These are phyloP conservation scores for Ganoderma sinense DNA, from an alignment of 1,284 basidiomycete species.

Conservation along the genomic window DNA sequence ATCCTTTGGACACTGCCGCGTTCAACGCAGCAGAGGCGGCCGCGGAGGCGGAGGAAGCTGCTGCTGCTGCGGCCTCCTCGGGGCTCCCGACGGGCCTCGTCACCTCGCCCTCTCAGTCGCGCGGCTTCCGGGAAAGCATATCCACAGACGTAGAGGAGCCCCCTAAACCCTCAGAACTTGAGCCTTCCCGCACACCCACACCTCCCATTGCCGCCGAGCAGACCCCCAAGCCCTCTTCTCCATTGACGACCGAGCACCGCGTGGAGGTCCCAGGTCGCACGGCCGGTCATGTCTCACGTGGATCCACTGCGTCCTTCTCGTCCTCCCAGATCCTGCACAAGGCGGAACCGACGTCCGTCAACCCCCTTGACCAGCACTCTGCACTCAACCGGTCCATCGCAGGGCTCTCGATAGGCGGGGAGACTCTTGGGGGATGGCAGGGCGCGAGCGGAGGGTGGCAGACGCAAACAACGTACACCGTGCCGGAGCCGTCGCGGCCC, in stretches of 20 bases:
- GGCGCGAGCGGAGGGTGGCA: conserved; percentile 56
- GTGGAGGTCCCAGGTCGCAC: conserved; percentile 31
- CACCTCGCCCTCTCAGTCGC: conserved; percentile 19
- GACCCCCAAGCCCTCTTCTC: conserved; percentile 28
- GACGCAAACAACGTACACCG: conserved; percentile 38
- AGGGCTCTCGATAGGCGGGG: conserved; percentile 68
- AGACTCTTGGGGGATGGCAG: conserved; percentile 54
- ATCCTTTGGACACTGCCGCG: conserved; percentile 27
- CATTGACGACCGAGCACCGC: conserved; percentile 26
- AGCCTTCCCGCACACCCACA: conserved; percentile 36
- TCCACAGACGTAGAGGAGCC: conserved; percentile 34
- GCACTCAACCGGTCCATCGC: conserved; percentile 57
- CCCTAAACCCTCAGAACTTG: conserved; percentile 35
- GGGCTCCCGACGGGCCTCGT: conserved; percentile 8
- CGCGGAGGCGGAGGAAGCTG: conserved; percentile 31
- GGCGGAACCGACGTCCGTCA: conserved; percentile 47
- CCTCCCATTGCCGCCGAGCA: conserved; percentile 17
- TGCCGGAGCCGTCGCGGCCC: conserved; percentile 24
- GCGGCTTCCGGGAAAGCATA: conserved; percentile 43
- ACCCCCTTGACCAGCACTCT: conserved; percentile 59
- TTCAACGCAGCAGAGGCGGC: conserved; percentile 31
- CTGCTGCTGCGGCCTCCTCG: conserved; percentile 22
- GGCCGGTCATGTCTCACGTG: conserved; percentile 32
- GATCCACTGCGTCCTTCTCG: conserved; percentile 29
- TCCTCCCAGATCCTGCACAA: conserved; percentile 28